Evolutionary conservation across 2,329 filamentous ascomycete genomes (phyloP).

Genomic region (Alternaria dauci): DNA sequence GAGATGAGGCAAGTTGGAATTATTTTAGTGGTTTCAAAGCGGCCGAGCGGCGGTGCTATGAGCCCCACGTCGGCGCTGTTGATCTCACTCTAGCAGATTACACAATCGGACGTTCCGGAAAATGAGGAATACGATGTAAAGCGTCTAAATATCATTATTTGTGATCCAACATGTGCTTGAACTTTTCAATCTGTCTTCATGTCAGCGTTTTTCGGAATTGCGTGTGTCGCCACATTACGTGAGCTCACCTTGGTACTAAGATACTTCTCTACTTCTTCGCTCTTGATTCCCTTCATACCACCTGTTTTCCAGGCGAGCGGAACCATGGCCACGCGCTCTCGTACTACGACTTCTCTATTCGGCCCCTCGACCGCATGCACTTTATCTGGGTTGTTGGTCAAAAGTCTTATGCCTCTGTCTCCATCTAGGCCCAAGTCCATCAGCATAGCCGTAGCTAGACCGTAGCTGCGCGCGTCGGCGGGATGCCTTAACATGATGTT

Average conservation of each 20-base stretch:
- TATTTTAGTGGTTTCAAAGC: conserved; percentile 11
- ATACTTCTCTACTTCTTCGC: conserved; percentile 91
- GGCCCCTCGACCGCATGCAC: conserved; percentile 93
- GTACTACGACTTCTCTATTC: conserved; percentile 84
- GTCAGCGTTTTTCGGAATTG: conserved; percentile 19
- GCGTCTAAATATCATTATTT: conserved; percentile 10
- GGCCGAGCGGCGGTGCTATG: not conserved
- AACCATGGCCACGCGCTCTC: conserved; percentile 92
- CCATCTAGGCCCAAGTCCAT: conserved; percentile 78
- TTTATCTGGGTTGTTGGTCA: conserved; percentile 99
- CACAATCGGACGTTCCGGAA: not conserved
- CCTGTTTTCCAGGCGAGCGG: conserved; percentile 89
- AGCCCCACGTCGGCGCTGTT: conserved; percentile 11
- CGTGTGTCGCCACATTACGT: conserved; percentile 14
- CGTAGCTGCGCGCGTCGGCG: conserved; percentile 93
- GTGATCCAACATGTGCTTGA: conserved; percentile 60
- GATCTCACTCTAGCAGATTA: not conserved
- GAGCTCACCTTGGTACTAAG: conserved; percentile 84
- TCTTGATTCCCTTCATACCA: conserved; percentile 79
- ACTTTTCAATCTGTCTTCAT: conserved; percentile 58
- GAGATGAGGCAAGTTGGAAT: conserved; percentile 2
- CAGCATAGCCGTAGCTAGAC: conserved; percentile 94
- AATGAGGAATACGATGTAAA: not conserved
- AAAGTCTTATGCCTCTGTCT: conserved; percentile 76
- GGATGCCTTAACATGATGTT: conserved; percentile 91